Percentiles rank a stretch among this genome's conserved stretches.
Conservation (phyloP, 768 basidiomycete species). For the Lactifluus hygrophoroides region DNA sequence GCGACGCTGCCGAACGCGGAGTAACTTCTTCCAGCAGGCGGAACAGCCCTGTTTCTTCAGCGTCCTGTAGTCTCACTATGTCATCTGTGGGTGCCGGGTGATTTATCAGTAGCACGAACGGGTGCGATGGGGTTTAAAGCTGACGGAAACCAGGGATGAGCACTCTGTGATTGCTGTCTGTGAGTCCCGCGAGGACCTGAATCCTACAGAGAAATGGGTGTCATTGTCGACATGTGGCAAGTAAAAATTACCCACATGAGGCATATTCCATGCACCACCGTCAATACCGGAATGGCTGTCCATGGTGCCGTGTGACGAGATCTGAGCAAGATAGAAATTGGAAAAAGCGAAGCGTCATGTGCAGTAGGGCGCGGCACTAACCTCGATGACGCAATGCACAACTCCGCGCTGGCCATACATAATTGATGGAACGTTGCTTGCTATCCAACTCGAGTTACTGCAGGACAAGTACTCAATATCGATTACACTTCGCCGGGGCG, state of each 20-base stretch:
- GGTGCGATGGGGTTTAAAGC: neutral
- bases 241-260: constrained; percentile 50
- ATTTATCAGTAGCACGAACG: neutral
- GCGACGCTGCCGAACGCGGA: constrained; percentile 52
- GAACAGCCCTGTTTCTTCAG: constrained; percentile 61
- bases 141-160: constrained; percentile 76
- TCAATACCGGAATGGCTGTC: constrained; percentile 94
- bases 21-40: constrained; percentile 61
- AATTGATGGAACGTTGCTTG: constrained; percentile 84
- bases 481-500: neutral
- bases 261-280: constrained; percentile 77
- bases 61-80: constrained; percentile 57
- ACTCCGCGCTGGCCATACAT: constrained; percentile 95
- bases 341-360: neutral
- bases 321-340: constrained; percentile 30
- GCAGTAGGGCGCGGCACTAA: neutral
- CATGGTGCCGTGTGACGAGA: constrained; percentile 52
- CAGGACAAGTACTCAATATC: neutral
- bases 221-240: neutral
- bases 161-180: constrained; percentile 48
- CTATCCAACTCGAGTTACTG: constrained; percentile 96
- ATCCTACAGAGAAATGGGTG: constrained; percentile 42
- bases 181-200: constrained; percentile 64
- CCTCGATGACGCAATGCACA: too few species aligned
- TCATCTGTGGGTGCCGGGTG: constrained; percentile 45